Percentiles rank a stretch among this genome's conserved stretches.
Conservation (phyloP, 2,329 filamentous ascomycete species). For the Exophiala lecanii-corni region DNA sequence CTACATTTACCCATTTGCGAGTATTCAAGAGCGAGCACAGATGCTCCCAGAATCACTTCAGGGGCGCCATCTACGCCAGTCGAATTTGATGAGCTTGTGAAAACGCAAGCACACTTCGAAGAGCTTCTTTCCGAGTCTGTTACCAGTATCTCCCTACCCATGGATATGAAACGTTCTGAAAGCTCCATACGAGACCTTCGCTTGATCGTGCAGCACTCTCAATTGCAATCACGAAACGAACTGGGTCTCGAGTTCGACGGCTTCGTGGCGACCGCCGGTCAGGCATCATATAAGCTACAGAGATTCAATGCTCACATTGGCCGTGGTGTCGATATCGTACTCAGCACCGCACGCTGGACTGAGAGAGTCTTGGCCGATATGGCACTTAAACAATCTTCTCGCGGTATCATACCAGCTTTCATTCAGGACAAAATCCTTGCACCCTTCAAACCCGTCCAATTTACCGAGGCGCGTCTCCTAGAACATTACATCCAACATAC, state of each 20-base stretch:
- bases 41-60: slow-evolving; percentile 24
- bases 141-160: slow-evolving; percentile 62
- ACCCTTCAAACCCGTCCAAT: slow-evolving; percentile 59
- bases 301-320: slow-evolving; percentile 74
- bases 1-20: slow-evolving; percentile 62
- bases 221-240: slow-evolving; percentile 61
- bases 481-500: slow-evolving; percentile 74
- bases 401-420: slow-evolving; percentile 38
- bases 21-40: slow-evolving; percentile 8
- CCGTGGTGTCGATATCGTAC: slow-evolving; percentile 67
- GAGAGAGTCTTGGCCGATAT: slow-evolving; percentile 63
- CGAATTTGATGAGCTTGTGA: slow-evolving; percentile 72
- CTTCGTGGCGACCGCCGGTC: slow-evolving; percentile 66
- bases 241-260: slow-evolving; percentile 70
- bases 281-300: slow-evolving; percentile 62
- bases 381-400: slow-evolving; percentile 38
- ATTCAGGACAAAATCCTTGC: slow-evolving; percentile 47
- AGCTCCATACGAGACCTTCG: slow-evolving; percentile 69
- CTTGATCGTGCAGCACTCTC: slow-evolving; percentile 66
- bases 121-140: slow-evolving; percentile 65
- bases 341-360: slow-evolving; percentile 72
- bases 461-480: slow-evolving; percentile 59
- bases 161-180: slow-evolving; percentile 76
- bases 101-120: slow-evolving; percentile 70
- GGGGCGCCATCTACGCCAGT: slow-evolving; percentile 35